Evolutionary conservation across 2,329 filamentous ascomycete genomes (phyloP), one percentile per base, ranked within the genome.

Genomic region (Pleoardoris graminearum): DNA sequence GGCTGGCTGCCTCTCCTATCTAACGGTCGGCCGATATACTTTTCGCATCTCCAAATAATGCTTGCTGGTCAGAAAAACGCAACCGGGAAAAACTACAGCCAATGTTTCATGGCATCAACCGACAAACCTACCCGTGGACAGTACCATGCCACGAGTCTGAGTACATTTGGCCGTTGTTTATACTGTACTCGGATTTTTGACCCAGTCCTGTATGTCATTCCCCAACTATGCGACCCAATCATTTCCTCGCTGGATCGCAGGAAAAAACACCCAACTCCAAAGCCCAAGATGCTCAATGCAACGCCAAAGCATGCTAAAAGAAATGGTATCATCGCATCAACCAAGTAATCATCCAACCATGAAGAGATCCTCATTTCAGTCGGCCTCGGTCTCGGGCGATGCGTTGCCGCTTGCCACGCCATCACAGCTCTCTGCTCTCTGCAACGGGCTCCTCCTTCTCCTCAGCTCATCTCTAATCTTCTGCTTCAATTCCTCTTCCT

Each of bases 381-480:
- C 55, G 35, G 38, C 52, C 41, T 60, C 60, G 14, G 50, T 35
- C 1, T 27, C 55, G 17, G 58, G 57, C 19, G 53, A 58, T 4
- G 63, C 60, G 27, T 50, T 53, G 14, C 23, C 58, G 37, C 53
- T 53, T 17, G 22, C 49, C 10, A 27, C 47, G 7, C 48, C 57
- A 45, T 66, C 61, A 55, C 59, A 66, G 55, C 68, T 74, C 29
- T 70, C 62, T 19, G 65, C 60, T 43, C 70, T 55, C 27, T 68
- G 53, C 23, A 73, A 37, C 32, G 69, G 70, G 59, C 65, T 66
- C 55, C 65, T 65, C 51, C 61, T 62, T 50, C 61, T 63, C 38
- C 48, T 60, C 23, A 53, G 55, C 32, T 56, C 50, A 5, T 42
- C 50, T 14, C 50, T 46, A 25, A 54, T 53, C 36, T 32, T 54